Evolutionary conservation across 2,329 filamentous ascomycete species (phyloP).

Genomic region (Aspergillus piperis): DNA sequence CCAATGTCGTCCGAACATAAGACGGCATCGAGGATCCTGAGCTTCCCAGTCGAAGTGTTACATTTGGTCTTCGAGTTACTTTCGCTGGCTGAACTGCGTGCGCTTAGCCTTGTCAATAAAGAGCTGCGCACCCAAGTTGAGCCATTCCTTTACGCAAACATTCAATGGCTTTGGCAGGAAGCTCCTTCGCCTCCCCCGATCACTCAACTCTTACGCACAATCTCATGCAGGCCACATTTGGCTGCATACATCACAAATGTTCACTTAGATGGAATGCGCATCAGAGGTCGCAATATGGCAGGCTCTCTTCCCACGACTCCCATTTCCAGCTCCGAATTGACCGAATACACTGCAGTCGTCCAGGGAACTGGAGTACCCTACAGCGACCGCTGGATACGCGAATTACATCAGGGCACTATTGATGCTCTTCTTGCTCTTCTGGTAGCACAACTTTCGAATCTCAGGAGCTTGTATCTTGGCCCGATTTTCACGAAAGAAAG

Average conservation of each 20-base stretch:
- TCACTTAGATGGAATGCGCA: constrained; percentile 7
- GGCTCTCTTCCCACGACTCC: neutral
- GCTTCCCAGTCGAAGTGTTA: constrained; percentile 19
- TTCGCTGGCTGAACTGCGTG: constrained; percentile 14
- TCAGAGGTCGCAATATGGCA: neutral
- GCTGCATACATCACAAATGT: constrained; percentile 17
- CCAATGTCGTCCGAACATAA: neutral
- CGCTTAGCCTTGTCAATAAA: constrained; percentile 19
- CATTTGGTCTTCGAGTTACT: constrained; percentile 20
- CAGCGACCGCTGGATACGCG: constrained; percentile 17
- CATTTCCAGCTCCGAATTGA: constrained; percentile 9
- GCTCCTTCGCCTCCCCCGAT: constrained; percentile 17
- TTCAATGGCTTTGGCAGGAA: constrained; percentile 19
- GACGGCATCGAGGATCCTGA: neutral
- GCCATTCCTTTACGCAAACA: constrained; percentile 22
- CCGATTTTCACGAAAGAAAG: constrained; percentile 11
- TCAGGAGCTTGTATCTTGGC: constrained; percentile 18
- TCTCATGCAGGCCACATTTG: constrained; percentile 21
- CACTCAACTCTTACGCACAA: constrained; percentile 17
- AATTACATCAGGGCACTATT: constrained; percentile 15
- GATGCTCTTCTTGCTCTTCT: constrained; percentile 25
- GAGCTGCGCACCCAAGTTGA: constrained; percentile 16
- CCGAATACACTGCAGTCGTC: constrained; percentile 11
- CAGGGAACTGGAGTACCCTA: constrained; percentile 7
- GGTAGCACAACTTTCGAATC: constrained; percentile 18